A percentile compares a stretch with the other conserved stretches of the same genome.
phyloP scores from a whole-genome alignment of 2,329 filamentous ascomycete species.

The Hirsutella thompsonii region DNA sequence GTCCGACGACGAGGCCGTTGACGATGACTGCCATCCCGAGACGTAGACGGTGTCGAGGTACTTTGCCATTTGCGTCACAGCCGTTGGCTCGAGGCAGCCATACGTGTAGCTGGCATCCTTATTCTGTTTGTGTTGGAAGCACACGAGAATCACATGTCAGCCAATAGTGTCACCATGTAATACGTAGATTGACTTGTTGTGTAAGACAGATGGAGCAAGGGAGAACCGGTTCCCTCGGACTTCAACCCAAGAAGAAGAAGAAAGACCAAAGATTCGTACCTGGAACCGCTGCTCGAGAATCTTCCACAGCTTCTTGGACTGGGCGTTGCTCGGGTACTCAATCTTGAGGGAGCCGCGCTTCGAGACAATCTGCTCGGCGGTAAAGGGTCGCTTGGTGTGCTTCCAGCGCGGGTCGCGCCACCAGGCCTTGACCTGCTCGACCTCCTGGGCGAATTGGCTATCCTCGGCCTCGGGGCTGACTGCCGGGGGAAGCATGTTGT shows the following conservation, averaged over 20 bases:
- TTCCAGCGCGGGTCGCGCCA: conserved; percentile 89
- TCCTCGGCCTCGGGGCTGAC: conserved; percentile 46
- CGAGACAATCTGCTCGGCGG: conserved; percentile 89
- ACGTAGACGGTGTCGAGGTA: conserved; percentile 98
- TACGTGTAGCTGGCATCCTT: conserved; percentile 88
- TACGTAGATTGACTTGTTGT: too few species aligned
- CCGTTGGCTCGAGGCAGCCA: conserved; percentile 92
- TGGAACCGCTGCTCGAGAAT: conserved; percentile 79
- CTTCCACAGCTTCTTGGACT: conserved; percentile 89
- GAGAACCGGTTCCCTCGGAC: too few species aligned
- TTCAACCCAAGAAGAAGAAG: background rate
- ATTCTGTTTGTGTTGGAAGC: conserved; percentile 54
- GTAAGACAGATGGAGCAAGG: too few species aligned
- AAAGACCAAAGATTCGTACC: conserved; percentile 31
- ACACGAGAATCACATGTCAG: background rate
- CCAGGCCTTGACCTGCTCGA: conserved; percentile 83
- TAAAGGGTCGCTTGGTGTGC: conserved; percentile 84
- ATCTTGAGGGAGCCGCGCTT: conserved; percentile 89
- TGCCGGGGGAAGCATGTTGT: conserved; percentile 48
- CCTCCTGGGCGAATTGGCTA: conserved; percentile 65
- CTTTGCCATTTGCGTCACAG: conserved; percentile 99
- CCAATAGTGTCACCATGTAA: too few species aligned
- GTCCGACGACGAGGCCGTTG: conserved; percentile 85
- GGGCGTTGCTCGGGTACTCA: conserved; percentile 77
- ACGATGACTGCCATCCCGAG: conserved; percentile 97